phyloP scores from a whole-genome alignment of 1,284 basidiomycete species.

The Cystobasidium slooffiae region DNA sequence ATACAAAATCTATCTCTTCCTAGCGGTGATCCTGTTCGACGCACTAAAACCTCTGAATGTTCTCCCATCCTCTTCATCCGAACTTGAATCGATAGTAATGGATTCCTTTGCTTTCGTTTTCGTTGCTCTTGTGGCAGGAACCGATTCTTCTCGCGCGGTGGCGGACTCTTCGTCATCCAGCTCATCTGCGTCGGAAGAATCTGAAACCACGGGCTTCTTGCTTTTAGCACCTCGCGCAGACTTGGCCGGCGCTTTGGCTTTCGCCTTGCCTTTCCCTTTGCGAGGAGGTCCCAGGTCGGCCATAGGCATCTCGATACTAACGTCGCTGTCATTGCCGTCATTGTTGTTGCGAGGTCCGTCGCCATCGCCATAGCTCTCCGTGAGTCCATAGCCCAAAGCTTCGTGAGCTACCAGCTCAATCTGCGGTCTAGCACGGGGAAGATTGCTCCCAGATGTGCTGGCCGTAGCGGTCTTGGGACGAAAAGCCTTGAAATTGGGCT shows the following conservation, averaged over 20 bases:
- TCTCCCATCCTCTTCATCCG: conserved; percentile 31
- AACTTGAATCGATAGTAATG: conserved; percentile 37
- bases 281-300: background rate
- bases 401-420: conserved; percentile 10
- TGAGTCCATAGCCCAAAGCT: conserved; percentile 21
- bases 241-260: conserved; percentile 9
- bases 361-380: conserved; percentile 20
- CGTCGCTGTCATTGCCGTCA: conserved; percentile 29
- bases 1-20: background rate
- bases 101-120: background rate
- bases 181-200: conserved; percentile 29
- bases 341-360: background rate
- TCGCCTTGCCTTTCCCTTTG: conserved; percentile 26
- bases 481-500: conserved; percentile 44
- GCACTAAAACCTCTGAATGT: conserved; percentile 30
- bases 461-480: conserved; percentile 20
- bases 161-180: background rate
- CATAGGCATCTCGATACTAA: conserved; percentile 39
- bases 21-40: conserved; percentile 10
- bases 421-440: background rate
- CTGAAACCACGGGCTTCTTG: conserved; percentile 19
- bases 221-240: background rate
- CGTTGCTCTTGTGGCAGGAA: background rate
- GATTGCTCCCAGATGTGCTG: background rate
- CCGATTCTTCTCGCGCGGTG: conserved; percentile 10